Percentiles rank a stretch among this genome's conserved stretches.
Evolutionary conservation across 140 eudicot species (phyloP).

Genomic region (Ambrosia hybrid): DNA sequence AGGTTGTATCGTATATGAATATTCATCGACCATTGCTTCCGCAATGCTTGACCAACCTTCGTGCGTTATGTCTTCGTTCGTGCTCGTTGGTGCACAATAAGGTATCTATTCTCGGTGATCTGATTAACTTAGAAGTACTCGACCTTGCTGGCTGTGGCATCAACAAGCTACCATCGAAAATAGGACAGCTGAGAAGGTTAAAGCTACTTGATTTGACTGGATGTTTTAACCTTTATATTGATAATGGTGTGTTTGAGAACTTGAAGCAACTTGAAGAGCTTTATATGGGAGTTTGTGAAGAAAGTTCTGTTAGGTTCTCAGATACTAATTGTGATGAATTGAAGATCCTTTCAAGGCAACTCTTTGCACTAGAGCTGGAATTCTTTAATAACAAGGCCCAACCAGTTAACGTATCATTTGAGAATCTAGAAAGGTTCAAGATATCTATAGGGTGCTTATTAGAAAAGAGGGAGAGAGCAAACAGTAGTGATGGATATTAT

Average conservation of each 20-base stretch:
- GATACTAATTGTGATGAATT: background rate
- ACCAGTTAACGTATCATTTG: no score
- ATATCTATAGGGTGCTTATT: no score
- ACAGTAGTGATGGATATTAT: no score
- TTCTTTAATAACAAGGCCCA: background rate
- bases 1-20: background rate
- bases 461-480: no score
- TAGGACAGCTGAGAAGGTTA: background rate
- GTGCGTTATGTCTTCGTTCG: background rate
- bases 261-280: slow-evolving; percentile 2
- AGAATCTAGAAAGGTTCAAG: no score
- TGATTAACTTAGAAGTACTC: slow-evolving; percentile 1
- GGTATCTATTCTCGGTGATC: background rate
- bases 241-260: background rate
- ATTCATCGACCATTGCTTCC: background rate
- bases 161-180: background rate
- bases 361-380: background rate
- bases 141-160: background rate
- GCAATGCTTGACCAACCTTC: background rate
- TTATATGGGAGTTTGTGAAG: slow-evolving; percentile 6
- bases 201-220: background rate
- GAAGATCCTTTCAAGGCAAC: background rate
- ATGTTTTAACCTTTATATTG: background rate
- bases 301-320: background rate
- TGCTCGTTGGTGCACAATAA: background rate